Percentiles rank a stretch among this genome's conserved stretches.
phyloP scores from a whole-genome alignment of 345 rosid genomes.

The Lenwebbia sp. region DNA sequence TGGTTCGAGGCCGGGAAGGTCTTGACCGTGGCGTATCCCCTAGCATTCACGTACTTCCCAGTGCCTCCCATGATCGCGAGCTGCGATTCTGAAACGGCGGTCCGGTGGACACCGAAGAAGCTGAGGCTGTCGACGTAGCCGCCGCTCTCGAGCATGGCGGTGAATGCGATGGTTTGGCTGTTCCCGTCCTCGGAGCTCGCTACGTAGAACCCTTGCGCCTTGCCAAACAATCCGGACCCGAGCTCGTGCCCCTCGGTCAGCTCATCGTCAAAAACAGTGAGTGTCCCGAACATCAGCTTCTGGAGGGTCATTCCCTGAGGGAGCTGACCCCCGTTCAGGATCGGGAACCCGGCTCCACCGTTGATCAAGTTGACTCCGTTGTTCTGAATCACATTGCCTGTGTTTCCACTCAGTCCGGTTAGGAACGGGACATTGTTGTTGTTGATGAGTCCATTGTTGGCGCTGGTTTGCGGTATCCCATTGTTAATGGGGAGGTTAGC shows the following conservation, averaged over 20 bases:
- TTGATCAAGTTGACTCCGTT: conserved; percentile 23
- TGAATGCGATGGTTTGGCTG: conserved; percentile 76
- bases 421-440: conserved; percentile 82
- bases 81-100: conserved; percentile 71
- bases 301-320: conserved; percentile 46
- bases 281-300: conserved; percentile 76
- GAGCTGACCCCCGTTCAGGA: conserved; percentile 40
- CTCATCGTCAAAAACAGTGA: conserved; percentile 79
- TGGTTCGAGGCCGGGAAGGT: conserved; percentile 41
- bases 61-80: conserved; percentile 88
- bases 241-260: conserved; percentile 67
- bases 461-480: conserved; percentile 50
- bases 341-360: conserved; percentile 28
- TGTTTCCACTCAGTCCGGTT: conserved; percentile 61
- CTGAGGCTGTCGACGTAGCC: conserved; percentile 66
- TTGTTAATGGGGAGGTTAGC: conserved; percentile 64
- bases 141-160: conserved; percentile 61
- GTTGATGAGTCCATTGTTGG: conserved; percentile 57
- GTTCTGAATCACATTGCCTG: conserved; percentile 32
- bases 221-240: conserved; percentile 60
- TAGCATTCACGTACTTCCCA: conserved; percentile 70
- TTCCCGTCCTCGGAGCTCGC: conserved; percentile 78
- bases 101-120: conserved; percentile 71
- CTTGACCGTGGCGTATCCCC: conserved; percentile 62
- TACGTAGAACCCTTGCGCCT: conserved; percentile 82